A percentile compares a stretch with the other conserved stretches of the same genome.
Conservation (phyloP, 352 stramenopile genomes). For the Phytophthora sp. region DNA sequence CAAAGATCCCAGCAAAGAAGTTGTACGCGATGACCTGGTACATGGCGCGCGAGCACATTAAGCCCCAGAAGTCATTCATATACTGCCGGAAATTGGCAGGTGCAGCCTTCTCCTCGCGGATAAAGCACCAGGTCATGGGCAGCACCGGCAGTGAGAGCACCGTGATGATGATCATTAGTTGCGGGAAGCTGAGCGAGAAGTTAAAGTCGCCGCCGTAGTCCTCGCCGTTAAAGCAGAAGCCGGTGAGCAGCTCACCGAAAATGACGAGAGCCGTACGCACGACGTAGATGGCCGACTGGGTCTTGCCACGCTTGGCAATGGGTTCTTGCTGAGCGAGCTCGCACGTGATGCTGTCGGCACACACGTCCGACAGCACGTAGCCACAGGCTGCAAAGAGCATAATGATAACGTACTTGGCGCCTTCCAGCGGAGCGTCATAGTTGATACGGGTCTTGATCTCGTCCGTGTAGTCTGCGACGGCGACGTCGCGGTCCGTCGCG, state of each 20-base stretch:
- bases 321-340: conserved; percentile 55
- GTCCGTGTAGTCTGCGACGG: conserved; percentile 22
- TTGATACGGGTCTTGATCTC: conserved; percentile 42
- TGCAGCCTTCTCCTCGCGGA: conserved; percentile 34
- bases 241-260: conserved; percentile 37
- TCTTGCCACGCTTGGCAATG: conserved; percentile 39
- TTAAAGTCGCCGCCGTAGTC: no score
- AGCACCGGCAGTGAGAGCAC: conserved; percentile 23
- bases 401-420: conserved; percentile 59
- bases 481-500: conserved; percentile 19
- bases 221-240: conserved; percentile 59
- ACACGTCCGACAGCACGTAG: conserved; percentile 78
- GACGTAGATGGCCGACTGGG: conserved; percentile 52
- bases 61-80: conserved; percentile 31
- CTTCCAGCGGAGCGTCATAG: conserved; percentile 28
- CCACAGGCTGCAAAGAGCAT: conserved; percentile 79
- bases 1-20: conserved; percentile 36
- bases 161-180: conserved; percentile 48
- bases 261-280: conserved; percentile 42
- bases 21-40: conserved; percentile 53
- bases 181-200: conserved; percentile 55
- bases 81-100: conserved; percentile 26
- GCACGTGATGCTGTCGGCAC: conserved; percentile 35
- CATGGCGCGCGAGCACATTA: conserved; percentile 33
- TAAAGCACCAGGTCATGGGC: conserved; percentile 40